Conservation (phyloP, 441 rosid species). For the Cnidoscolus chayamansa region DNA sequence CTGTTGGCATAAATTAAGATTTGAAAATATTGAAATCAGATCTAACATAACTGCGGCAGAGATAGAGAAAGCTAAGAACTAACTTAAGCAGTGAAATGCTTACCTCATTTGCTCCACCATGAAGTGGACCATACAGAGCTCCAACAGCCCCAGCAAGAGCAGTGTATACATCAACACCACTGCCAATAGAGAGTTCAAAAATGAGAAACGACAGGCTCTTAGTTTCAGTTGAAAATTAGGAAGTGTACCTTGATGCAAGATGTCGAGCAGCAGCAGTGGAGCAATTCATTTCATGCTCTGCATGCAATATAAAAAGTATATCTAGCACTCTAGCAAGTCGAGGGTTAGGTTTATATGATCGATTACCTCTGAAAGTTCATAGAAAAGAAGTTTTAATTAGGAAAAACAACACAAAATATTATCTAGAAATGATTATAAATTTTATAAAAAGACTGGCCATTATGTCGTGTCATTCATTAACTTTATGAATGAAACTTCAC, state of each 20-base stretch:
- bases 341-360: constrained; percentile 88
- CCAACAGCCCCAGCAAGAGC: constrained; percentile 87
- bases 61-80: background rate
- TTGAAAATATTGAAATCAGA: background rate
- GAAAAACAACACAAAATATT: background rate
- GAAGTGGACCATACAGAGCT: constrained; percentile 92
- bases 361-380: constrained; percentile 70
- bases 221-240: constrained; percentile 15
- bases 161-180: constrained; percentile 93
- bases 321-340: constrained; percentile 87
- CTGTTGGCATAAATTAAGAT: background rate
- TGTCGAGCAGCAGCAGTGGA: constrained; percentile 97
- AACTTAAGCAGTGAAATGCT: constrained; percentile 8
- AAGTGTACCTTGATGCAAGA: constrained; percentile 85
- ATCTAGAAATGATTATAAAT: background rate
- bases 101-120: constrained; percentile 89
- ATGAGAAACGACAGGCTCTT: constrained; percentile 8
- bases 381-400: constrained; percentile 17
- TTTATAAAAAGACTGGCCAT: background rate
- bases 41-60: background rate
- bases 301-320: constrained; percentile 85
- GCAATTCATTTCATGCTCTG: constrained; percentile 99
- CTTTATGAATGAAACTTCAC: background rate
- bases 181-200: constrained; percentile 29
- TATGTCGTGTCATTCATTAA: background rate